Percentiles rank a stretch among this genome's conserved stretches.
phyloP scores from a whole-genome alignment of 139 green algal species.

The Chlorella sp. region DNA sequence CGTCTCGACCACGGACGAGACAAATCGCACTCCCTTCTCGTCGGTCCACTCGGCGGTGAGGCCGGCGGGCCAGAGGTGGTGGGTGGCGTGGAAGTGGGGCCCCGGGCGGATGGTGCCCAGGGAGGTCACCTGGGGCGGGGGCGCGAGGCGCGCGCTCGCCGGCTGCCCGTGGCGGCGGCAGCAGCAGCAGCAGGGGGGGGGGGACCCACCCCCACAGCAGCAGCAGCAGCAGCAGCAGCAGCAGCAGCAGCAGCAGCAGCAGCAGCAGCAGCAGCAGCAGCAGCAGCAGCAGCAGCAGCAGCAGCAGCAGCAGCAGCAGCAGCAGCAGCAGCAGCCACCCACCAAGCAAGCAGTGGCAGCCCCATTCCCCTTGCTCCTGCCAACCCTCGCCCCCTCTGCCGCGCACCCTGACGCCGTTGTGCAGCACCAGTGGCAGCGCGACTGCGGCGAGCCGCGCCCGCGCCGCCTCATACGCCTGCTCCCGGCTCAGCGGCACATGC shows the following conservation, averaged over 20 bases:
- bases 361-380: neutral
- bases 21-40: slow-evolving; percentile 29
- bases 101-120: too few relatives aligned
- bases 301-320: neutral
- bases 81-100: neutral
- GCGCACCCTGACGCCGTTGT: slow-evolving; percentile 20
- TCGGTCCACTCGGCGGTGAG: slow-evolving; percentile 27
- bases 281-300: too few relatives aligned
- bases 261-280: too few relatives aligned
- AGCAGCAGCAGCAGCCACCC: neutral
- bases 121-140: too few relatives aligned
- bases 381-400: slow-evolving; percentile 3
- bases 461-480: neutral
- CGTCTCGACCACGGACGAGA: slow-evolving; percentile 20
- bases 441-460: neutral
- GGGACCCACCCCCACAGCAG: too few relatives aligned
- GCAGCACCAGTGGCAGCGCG: slow-evolving; percentile 12
- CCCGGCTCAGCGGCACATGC: slow-evolving; percentile 2
- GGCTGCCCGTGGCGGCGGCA: too few relatives aligned
- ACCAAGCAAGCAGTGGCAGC: neutral
- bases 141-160: too few relatives aligned
- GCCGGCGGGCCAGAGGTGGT: slow-evolving; percentile 9
- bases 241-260: too few relatives aligned
- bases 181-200: too few relatives aligned
- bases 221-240: too few relatives aligned